phyloP scores from a whole-genome alignment of 192 early-diverging fungal genomes.

The Coemansia sp. region DNA sequence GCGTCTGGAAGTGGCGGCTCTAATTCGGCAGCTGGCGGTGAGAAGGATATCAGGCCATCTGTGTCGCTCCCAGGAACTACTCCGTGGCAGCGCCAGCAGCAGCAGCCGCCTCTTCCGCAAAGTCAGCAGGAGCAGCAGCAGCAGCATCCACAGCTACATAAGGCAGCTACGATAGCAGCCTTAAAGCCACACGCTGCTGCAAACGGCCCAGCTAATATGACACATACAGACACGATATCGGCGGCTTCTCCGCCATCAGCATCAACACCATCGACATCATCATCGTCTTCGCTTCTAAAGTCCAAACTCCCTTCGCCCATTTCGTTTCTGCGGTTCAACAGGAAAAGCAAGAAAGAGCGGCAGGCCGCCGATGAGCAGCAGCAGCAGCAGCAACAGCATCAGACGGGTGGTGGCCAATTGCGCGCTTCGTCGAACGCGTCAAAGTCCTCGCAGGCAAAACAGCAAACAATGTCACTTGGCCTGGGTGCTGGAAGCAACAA shows the following conservation, averaged over 20 bases:
- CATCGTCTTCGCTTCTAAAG: slow-evolving; percentile 18
- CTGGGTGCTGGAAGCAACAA: background rate
- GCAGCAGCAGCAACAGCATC: too few relatives aligned
- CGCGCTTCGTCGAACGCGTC: background rate
- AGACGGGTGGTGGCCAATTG: background rate
- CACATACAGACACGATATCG: background rate
- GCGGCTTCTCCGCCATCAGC: background rate
- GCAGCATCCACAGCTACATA: background rate
- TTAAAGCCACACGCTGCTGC: background rate
- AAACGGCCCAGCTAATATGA: background rate
- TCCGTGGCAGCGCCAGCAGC: background rate
- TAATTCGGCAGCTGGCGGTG: background rate
- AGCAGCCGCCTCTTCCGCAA: background rate
- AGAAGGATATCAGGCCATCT: background rate
- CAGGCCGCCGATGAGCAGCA: background rate
- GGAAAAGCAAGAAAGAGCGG: slow-evolving; percentile 48
- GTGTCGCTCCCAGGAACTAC: background rate
- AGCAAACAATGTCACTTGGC: slow-evolving; percentile 5
- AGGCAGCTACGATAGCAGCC: background rate
- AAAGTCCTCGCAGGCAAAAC: slow-evolving; percentile 8
- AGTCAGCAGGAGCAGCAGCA: background rate
- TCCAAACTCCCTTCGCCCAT: slow-evolving; percentile 50
- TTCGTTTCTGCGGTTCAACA: slow-evolving; percentile 45
- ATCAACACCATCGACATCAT: too few relatives aligned
- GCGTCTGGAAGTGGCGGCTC: background rate